A percentile compares a stretch with the other conserved stretches of the same genome.
Evolutionary conservation across 345 rosid genomes (phyloP).

Genomic region (Limnanthes douglasii): DNA sequence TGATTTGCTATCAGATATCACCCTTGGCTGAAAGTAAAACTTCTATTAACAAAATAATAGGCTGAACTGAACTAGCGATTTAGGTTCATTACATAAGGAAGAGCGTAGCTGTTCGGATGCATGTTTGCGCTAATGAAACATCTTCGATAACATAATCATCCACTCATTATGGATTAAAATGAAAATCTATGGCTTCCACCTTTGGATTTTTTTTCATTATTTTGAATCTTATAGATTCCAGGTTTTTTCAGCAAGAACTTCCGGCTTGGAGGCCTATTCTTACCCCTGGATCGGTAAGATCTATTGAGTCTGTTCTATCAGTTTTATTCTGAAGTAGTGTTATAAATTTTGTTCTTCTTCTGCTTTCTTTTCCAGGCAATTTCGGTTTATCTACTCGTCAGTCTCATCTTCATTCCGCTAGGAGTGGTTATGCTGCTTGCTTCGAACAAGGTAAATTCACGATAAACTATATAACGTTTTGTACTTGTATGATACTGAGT

Average conservation of each 20-base stretch:
- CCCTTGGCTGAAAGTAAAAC: no score
- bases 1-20: no score
- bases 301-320: background rate
- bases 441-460: slow-evolving; percentile 58
- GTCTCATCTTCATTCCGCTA: slow-evolving; percentile 83
- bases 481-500: slow-evolving; percentile 4
- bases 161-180: no score
- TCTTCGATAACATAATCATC: no score
- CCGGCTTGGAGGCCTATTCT: slow-evolving; percentile 99
- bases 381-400: slow-evolving; percentile 59
- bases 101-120: no score
- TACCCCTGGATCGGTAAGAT: slow-evolving; percentile 85
- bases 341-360: background rate
- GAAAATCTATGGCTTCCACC: no score
- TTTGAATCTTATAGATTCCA: slow-evolving; percentile 81
- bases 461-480: background rate
- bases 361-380: slow-evolving; percentile 44
- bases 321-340: background rate
- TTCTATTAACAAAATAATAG: no score
- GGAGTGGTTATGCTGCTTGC: slow-evolving; percentile 83
- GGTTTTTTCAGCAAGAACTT: slow-evolving; percentile 92
- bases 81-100: no score
- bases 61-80: no score
- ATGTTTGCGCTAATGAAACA: no score
- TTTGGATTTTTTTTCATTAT: no score